These are phyloP conservation scores for Plasmodium ovale DNA, from an alignment of 169 alveolate genomes.

Conservation along the genomic window DNA sequence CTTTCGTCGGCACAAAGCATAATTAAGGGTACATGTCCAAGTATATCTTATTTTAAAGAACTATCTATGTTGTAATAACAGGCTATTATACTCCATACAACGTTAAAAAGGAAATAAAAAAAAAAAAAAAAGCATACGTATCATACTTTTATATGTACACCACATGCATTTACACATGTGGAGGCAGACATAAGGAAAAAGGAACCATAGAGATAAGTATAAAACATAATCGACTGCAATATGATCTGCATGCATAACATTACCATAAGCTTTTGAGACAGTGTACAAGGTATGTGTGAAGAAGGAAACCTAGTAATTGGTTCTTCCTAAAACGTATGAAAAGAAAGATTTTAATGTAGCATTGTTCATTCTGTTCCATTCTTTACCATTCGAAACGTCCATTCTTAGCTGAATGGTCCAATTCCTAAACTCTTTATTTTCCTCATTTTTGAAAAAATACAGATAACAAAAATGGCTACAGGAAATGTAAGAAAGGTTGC, in stretches of 20 bases:
- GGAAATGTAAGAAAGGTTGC: conserved; percentile 18
- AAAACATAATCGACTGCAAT: background rate
- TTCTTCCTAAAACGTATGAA: too few relatives aligned
- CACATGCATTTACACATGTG: too few relatives aligned
- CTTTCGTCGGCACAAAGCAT: too few relatives aligned
- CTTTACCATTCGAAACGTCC: background rate
- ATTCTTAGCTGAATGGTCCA: background rate
- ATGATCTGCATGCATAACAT: background rate
- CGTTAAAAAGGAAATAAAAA: background rate
- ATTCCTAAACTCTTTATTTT: background rate
- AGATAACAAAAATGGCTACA: conserved; percentile 16
- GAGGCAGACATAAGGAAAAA: too few relatives aligned
- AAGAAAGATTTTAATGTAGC: too few relatives aligned
- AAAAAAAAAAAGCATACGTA: background rate
- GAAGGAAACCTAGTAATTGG: too few relatives aligned
- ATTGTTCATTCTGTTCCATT: too few relatives aligned
- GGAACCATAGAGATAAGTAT: background rate
- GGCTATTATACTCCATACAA: background rate
- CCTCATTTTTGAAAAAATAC: background rate
- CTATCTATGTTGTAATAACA: background rate
- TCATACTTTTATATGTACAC: too few relatives aligned
- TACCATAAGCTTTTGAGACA: background rate
- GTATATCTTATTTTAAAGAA: background rate
- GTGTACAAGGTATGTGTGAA: background rate
- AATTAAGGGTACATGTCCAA: background rate